Conservation (phyloP, 2,329 filamentous ascomycete species). For the Botrytis sinoallii region DNA sequence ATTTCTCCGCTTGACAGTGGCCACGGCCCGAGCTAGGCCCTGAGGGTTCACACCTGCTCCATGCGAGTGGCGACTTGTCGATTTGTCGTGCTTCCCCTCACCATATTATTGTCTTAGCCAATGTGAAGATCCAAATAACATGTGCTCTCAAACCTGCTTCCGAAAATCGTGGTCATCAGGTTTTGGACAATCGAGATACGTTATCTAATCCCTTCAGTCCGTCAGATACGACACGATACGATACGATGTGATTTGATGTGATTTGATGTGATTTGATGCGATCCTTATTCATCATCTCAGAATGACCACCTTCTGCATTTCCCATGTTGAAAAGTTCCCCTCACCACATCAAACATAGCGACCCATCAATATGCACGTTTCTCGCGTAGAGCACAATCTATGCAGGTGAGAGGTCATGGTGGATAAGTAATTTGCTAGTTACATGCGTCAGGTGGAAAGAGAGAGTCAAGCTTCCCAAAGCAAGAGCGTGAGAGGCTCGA, state of each 20-base stretch:
- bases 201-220: not conserved
- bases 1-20: conserved; percentile 7
- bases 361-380: conserved; percentile 1
- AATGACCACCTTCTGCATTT: not conserved
- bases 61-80: not conserved
- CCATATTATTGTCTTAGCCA: not conserved
- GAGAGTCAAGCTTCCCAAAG: not conserved
- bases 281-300: not conserved
- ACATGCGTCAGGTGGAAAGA: conserved; percentile 4
- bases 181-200: not conserved
- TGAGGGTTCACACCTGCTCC: not conserved
- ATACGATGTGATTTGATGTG: no score
- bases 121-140: not conserved
- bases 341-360: not conserved
- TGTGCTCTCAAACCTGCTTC: not conserved
- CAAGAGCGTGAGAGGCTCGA: not conserved
- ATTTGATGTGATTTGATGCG: not conserved
- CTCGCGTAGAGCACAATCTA: not conserved
- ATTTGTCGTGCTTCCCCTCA: not conserved
- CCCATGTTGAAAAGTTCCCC: not conserved
- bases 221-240: not conserved
- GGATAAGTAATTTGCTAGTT: not conserved
- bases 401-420: conserved; percentile 6
- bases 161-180: not conserved
- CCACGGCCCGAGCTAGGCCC: conserved; percentile 5